Percentiles rank a stretch among this genome's conserved stretches.
These are phyloP conservation scores for Chrysochromulina tobinii DNA, from an alignment of 78 protist genomes.

Conservation along the genomic window DNA sequence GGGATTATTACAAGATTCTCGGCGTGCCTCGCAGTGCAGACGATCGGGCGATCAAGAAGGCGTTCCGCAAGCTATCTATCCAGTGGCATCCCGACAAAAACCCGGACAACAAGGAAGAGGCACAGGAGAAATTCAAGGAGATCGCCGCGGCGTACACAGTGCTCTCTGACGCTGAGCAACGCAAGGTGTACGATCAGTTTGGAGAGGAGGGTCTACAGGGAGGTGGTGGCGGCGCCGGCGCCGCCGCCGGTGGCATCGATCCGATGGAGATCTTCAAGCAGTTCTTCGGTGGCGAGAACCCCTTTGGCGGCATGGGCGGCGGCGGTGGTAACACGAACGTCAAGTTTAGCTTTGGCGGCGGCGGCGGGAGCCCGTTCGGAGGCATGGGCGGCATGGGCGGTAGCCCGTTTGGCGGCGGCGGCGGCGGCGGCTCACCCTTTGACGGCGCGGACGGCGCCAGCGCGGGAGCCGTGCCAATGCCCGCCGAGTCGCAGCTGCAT, in stretches of 20 bases:
- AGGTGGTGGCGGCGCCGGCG: not conserved
- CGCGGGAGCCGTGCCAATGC: no score
- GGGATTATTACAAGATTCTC: not conserved
- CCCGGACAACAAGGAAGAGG: constrained; percentile 14
- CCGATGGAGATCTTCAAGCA: constrained; percentile 16
- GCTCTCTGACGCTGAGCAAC: constrained; percentile 22
- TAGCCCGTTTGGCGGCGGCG: not conserved
- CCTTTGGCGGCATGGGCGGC: no score
- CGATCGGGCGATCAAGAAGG: not conserved
- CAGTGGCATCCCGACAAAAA: constrained; percentile 43
- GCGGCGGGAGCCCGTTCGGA: not conserved
- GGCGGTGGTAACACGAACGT: not conserved
- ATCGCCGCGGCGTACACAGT: not conserved
- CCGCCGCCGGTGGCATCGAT: not conserved
- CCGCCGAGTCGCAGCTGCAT: no score
- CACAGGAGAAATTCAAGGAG: constrained; percentile 8
- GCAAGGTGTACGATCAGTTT: not conserved
- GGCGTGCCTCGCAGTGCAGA: not conserved
- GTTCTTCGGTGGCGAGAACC: not conserved
- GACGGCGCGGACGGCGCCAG: no score
- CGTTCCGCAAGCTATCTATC: not conserved
- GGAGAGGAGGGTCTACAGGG: constrained; percentile 31
- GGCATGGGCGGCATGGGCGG: not conserved
- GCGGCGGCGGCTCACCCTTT: not conserved
- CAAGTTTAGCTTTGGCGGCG: not conserved